These are phyloP conservation scores for Crithidia brevicula DNA, from an alignment of 208 protist species.

Conservation along the genomic window DNA sequence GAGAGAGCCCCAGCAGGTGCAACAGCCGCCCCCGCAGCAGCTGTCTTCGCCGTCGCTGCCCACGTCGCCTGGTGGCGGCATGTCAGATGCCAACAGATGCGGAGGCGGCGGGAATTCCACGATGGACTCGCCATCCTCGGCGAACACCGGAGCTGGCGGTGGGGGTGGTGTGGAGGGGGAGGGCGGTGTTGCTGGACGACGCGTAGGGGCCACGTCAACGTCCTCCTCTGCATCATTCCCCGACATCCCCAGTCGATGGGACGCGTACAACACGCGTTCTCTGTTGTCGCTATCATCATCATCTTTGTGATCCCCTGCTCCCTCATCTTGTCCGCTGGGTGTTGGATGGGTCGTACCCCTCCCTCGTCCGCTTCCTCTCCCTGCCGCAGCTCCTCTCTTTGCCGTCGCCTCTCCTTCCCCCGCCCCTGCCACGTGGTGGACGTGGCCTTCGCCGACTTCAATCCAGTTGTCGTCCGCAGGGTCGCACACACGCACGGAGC, in stretches of 20 bases:
- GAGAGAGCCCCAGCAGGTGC: conserved; percentile 28
- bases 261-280: no score
- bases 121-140: conserved; percentile 33
- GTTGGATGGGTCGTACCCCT: not conserved
- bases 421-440: no score
- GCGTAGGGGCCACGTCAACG: not conserved
- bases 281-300: no score
- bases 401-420: not conserved
- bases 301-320: no score
- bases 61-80: conserved; percentile 45
- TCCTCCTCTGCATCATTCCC: not conserved
- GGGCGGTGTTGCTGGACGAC: not conserved
- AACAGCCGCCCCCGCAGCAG: conserved; percentile 35
- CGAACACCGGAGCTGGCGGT: conserved; percentile 11
- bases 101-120: conserved; percentile 74
- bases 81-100: conserved; percentile 45
- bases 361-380: not conserved
- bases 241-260: no score
- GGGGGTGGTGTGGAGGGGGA: conserved; percentile 5
- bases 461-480: not conserved
- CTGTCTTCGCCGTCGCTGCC: conserved; percentile 29
- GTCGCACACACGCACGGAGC: conserved; percentile 19
- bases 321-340: not conserved
- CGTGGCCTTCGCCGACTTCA: not conserved
- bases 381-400: not conserved